Evolutionary conservation across 805 yeast genomes (phyloP), one percentile per base, ranked within the genome.

Genomic region (Barnettozyma populi): DNA sequence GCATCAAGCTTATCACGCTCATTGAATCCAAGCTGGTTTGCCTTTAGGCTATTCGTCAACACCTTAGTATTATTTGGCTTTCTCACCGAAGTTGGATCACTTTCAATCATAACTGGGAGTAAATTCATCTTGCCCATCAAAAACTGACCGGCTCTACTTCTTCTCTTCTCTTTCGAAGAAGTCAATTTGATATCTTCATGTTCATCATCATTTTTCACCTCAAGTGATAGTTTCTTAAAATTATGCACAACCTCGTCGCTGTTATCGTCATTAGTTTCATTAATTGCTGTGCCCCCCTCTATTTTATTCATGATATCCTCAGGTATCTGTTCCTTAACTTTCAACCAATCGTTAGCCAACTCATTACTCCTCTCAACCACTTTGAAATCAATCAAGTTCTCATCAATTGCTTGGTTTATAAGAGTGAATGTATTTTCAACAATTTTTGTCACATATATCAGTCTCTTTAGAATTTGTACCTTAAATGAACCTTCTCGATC

Each of bases 51-150:
- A 10, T 56, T 54, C 0, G 43, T 32, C 42, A 56, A 49, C 2
- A 48, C 46, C 21, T 44, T 41, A 16, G 29, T 45, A 1, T 53
- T 57, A 9, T 53, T 53, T 5, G 54, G 54, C 38, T 60, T 61
- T 44, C 43, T 53, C 18, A 52, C 59, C 1, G 65, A 61, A 5
- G 60, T 53, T 49, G 69, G 67, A 29, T 68, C 60, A 10, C 61
- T 62, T 27, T 64, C 63, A 31, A 70, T 59, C 36, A 69, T 53
- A 2, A 70, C 62, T 0, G 75, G 72, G 42, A 63, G 64, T 20
- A 71, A 58, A 50, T 71, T 71, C 70, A 71, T 64, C 45, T 68
- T 71, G n/a, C 68, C 65, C 51, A 69, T 56, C 13, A 71, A 56
- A 31, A 64, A 55, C 18, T 72, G 71, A 7, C 76, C 76, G 31